Evolutionary conservation across 257 asterid genomes (phyloP).

Genomic region (Scutellaria galericulata): DNA sequence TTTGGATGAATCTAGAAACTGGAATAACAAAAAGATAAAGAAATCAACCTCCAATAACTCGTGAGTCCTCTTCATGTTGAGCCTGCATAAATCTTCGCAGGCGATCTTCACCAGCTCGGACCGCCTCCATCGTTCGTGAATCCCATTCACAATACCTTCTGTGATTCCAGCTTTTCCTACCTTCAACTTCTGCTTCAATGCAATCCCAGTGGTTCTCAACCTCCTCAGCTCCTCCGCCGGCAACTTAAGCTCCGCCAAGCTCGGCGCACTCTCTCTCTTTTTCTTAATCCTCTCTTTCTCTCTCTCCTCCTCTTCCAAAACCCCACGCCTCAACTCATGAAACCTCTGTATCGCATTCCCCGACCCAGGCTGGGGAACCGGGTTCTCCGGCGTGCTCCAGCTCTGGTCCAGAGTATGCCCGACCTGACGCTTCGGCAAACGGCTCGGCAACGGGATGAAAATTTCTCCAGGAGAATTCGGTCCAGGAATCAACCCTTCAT

Average conservation of each 20-base stretch:
- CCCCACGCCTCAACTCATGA: constrained; percentile 61
- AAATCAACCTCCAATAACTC: constrained; percentile 75
- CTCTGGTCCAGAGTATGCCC: constrained; percentile 96
- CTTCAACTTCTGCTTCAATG: constrained; percentile 70
- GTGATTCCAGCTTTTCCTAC: constrained; percentile 92
- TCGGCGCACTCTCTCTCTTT: constrained; percentile 54
- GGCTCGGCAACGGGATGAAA: constrained; percentile 74
- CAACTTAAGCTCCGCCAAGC: constrained; percentile 84
- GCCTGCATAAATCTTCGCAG: constrained; percentile 83
- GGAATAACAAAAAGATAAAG: neutral
- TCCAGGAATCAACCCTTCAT: constrained; percentile 26
- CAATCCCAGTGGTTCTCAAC: constrained; percentile 70
- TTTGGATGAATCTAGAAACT: neutral
- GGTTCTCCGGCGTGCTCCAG: constrained; percentile 95
- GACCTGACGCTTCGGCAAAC: constrained; percentile 73
- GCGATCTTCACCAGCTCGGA: constrained; percentile 75
- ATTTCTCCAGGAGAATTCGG: constrained; percentile 77
- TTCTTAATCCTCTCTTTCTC: constrained; percentile 74
- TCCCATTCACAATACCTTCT: constrained; percentile 95
- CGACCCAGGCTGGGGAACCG: constrained; percentile 79
- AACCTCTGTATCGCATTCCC: constrained; percentile 73
- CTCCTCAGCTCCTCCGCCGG: constrained; percentile 68
- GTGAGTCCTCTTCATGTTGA: constrained; percentile 99
- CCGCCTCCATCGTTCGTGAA: constrained; percentile 97
- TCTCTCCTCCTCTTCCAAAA: constrained; percentile 62